Conservation (phyloP, 2,329 filamentous ascomycete genomes). For the Penicillium fuscoglaucum region DNA sequence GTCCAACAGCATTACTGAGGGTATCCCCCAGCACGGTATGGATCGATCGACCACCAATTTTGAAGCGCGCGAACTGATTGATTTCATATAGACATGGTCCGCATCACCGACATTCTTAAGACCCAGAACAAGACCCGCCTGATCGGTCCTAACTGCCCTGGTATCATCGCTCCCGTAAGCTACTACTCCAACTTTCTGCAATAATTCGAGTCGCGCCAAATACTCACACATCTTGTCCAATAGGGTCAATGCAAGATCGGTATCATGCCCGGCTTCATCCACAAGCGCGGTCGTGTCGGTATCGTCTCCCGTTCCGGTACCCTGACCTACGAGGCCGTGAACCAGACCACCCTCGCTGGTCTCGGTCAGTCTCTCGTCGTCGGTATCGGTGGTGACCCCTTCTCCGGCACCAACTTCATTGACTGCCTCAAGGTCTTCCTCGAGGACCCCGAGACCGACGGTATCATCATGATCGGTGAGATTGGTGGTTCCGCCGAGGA, state of each 20-base stretch:
- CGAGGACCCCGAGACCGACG: slow-evolving; percentile 92
- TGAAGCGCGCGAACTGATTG: slow-evolving; percentile 19
- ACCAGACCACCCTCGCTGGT: slow-evolving; percentile 96
- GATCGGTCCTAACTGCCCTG: slow-evolving; percentile 96
- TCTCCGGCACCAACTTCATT: slow-evolving; percentile 99
- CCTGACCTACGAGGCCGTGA: slow-evolving; percentile 98
- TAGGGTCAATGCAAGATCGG: slow-evolving; percentile 98
- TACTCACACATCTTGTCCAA: slow-evolving; percentile 28
- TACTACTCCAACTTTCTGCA: background rate
- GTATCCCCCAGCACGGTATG: slow-evolving; percentile 93
- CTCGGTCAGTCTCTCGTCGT: slow-evolving; percentile 98
- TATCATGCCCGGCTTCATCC: slow-evolving; percentile 99
- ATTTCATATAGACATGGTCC: slow-evolving; percentile 78
- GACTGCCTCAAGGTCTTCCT: slow-evolving; percentile 98
- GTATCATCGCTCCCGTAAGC: slow-evolving; percentile 78
- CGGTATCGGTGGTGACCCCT: slow-evolving; percentile 97
- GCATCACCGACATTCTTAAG: slow-evolving; percentile 97
- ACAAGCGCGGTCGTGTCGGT: slow-evolving; percentile 98
- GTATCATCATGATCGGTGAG: slow-evolving; percentile 99
- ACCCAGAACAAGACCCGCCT: slow-evolving; percentile 95
- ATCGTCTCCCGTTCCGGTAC: slow-evolving; percentile 98
- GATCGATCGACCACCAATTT: slow-evolving; percentile 16
- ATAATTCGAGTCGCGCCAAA: background rate
- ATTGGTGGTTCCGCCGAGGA: slow-evolving; percentile 97
- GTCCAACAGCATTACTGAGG: slow-evolving; percentile 74